Conservation (phyloP, 1,139 yeast species). For the Sugiyamaella pinicola region DNA sequence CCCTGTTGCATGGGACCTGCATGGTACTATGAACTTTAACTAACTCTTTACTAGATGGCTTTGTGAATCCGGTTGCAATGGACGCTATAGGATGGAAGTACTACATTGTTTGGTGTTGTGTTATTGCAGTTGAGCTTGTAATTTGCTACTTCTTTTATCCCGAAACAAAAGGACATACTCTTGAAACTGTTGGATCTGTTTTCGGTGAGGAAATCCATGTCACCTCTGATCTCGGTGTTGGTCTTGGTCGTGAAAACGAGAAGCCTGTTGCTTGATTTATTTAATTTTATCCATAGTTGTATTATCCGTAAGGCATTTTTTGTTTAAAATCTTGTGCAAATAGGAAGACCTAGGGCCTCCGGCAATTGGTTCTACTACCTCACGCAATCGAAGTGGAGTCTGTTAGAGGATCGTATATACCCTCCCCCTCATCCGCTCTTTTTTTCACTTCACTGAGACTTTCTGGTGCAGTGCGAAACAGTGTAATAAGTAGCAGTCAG, state of each 20-base stretch:
- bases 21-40: too few relatives aligned
- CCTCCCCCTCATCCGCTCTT: too few relatives aligned
- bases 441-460: too few relatives aligned
- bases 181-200: constrained; percentile 59
- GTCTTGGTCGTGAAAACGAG: constrained; percentile 17
- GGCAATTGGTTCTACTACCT: too few relatives aligned
- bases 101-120: constrained; percentile 74
- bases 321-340: not conserved
- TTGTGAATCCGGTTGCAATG: constrained; percentile 63
- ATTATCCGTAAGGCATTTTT: not conserved
- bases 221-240: constrained; percentile 15
- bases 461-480: too few relatives aligned
- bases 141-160: constrained; percentile 84
- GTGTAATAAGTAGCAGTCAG: too few relatives aligned
- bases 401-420: too few relatives aligned
- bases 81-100: constrained; percentile 61
- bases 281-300: not conserved
- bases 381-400: too few relatives aligned
- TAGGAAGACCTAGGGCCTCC: not conserved
- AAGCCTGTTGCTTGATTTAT: constrained; percentile 12
- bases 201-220: constrained; percentile 42
- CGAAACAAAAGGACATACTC: constrained; percentile 83
- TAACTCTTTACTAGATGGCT: too few relatives aligned
- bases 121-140: constrained; percentile 67
- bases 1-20: too few relatives aligned